Evolutionary conservation across 805 yeast species (phyloP).

Genomic region (Candida michaelii): DNA sequence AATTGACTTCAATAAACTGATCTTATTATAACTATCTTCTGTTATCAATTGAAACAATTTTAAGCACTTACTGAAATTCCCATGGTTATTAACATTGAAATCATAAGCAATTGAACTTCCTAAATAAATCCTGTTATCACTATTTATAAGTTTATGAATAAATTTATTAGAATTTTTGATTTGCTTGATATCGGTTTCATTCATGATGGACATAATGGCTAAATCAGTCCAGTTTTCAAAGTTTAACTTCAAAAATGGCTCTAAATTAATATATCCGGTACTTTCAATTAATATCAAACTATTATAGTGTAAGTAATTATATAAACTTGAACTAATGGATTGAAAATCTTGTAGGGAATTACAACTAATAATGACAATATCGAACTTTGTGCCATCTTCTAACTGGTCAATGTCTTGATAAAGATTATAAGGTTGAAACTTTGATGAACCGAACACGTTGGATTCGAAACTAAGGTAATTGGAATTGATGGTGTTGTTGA

Average conservation of each 20-base stretch:
- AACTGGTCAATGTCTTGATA: constrained; percentile 12
- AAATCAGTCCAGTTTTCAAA: constrained; percentile 26
- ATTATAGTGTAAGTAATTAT: constrained; percentile 27
- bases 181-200: constrained; percentile 57
- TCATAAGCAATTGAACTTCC: constrained; percentile 22
- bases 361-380: constrained; percentile 35
- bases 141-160: constrained; percentile 35
- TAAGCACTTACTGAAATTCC: constrained; percentile 20
- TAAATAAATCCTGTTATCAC: constrained; percentile 46
- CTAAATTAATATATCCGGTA: constrained; percentile 70
- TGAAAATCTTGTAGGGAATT: constrained; percentile 42
- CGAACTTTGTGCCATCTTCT: constrained; percentile 20
- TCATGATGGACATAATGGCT: constrained; percentile 55
- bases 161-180: constrained; percentile 22
- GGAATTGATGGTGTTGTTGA: constrained; percentile 29
- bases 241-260: constrained; percentile 59
- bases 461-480: constrained; percentile 18
- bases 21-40: constrained; percentile 34
- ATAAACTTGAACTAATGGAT: constrained; percentile 22
- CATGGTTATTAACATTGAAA: constrained; percentile 14
- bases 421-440: constrained; percentile 15
- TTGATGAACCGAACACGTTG: constrained; percentile 13
- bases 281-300: constrained; percentile 65
- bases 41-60: constrained; percentile 34
- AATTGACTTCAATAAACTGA: constrained; percentile 50